Evolutionary conservation across 768 basidiomycete genomes (phyloP), one percentile per base, ranked within the genome.

Genomic region (Basidioascus undulatus): DNA sequence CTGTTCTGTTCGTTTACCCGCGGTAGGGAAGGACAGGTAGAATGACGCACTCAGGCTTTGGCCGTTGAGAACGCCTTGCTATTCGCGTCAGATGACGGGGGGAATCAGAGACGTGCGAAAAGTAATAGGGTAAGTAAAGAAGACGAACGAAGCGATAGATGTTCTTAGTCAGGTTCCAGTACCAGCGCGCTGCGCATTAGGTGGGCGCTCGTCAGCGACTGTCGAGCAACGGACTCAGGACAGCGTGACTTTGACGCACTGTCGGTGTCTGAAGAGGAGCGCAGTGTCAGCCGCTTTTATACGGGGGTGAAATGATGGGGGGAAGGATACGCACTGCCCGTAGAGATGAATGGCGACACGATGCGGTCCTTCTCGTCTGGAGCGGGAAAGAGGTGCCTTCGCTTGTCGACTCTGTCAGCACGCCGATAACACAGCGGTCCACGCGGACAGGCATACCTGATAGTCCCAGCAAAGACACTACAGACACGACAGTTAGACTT

Each of bases 261-360:
- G n/a, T n/a, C n/a, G n/a, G n/a, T n/a, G n/a, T n/a, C n/a, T n/a
- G n/a, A n/a, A n/a, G n/a, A n/a, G n/a, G n/a, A n/a, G n/a, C n/a
- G n/a, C n/a, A n/a, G n/a, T n/a, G n/a, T n/a, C n/a, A n/a, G n/a
- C n/a, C n/a, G n/a, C n/a, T n/a, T n/a, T n/a, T n/a, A n/a, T n/a
- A n/a, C n/a, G n/a, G n/a, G n/a, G n/a, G n/a, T n/a, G n/a, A n/a
- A n/a, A n/a, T n/a, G n/a, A n/a, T n/a, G n/a, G n/a, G n/a, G n/a
- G n/a, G n/a, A n/a, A n/a, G n/a, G n/a, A 28, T 3, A 16, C 16
- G n/a, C 11, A 39, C 32, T 28, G 23, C 39, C 48, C 21, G 44
- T 33, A 46, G 47, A 47, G 0, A 31, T 45, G 5, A n/a, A 24
- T 6, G 46, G 46, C 2, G 40, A 39, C 0, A 41, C 46, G 25